These are phyloP conservation scores for Alternaria tenuissima DNA, from an alignment of 2,329 filamentous ascomycete species.

Conservation along the genomic window DNA sequence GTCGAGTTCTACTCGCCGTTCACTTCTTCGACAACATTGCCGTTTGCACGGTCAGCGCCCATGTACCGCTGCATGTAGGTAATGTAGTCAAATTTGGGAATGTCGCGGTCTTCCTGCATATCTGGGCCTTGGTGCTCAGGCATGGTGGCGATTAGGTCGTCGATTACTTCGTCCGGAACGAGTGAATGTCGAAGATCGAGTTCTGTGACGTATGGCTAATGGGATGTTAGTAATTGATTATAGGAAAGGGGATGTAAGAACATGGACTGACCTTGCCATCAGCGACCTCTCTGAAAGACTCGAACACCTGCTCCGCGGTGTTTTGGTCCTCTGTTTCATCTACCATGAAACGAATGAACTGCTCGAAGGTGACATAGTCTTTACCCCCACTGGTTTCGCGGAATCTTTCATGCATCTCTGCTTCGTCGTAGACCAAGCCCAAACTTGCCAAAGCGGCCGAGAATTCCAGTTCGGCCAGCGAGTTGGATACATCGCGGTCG, in stretches of 20 bases:
- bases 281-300: constrained; percentile 95
- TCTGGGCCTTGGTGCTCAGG: constrained; percentile 85
- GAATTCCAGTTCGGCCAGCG: constrained; percentile 91
- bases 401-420: constrained; percentile 98
- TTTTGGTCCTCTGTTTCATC: constrained; percentile 99
- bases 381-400: constrained; percentile 80
- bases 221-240: constrained; percentile 16
- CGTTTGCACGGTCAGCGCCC: constrained; percentile 37
- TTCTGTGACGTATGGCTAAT: constrained; percentile 90
- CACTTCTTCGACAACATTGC: constrained; percentile 30
- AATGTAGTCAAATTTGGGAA: constrained; percentile 94
- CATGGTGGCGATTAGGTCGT: constrained; percentile 88
- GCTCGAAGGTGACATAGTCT: constrained; percentile 91
- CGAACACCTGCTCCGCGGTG: constrained; percentile 97
- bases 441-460: constrained; percentile 94
- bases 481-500: constrained; percentile 90
- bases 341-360: constrained; percentile 99
- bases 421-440: constrained; percentile 93
- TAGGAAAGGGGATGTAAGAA: neutral
- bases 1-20: constrained; percentile 34
- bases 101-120: constrained; percentile 81
- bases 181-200: constrained; percentile 94
- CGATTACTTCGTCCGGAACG: constrained; percentile 96
- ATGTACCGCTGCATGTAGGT: constrained; percentile 87
- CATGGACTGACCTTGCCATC: constrained; percentile 79